A percentile compares a stretch with the other conserved stretches of the same genome.
Evolutionary conservation across 2,329 filamentous ascomycete genomes (phyloP).

Genomic region (Trichophyton mentagrophytes): DNA sequence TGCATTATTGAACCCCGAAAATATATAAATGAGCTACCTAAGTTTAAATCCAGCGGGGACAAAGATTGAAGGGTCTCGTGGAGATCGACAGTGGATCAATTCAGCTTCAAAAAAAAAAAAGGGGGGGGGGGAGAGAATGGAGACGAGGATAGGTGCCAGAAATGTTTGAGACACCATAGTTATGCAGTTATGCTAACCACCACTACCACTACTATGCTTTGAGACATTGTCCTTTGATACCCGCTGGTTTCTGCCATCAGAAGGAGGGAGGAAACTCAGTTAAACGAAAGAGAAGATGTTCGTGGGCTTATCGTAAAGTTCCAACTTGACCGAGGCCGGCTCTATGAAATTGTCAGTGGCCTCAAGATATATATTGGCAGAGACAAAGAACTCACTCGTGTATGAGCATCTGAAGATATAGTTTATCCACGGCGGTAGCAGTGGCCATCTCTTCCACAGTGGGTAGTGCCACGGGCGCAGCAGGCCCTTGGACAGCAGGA

Average conservation of each 20-base stretch:
- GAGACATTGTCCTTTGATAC: background rate
- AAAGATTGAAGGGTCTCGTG: background rate
- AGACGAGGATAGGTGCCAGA: background rate
- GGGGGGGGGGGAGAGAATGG: too few relatives aligned
- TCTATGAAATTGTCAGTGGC: background rate
- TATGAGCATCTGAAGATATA: background rate
- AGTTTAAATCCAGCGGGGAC: background rate
- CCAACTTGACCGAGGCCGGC: background rate
- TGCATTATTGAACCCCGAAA: background rate
- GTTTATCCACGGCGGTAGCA: constrained; percentile 2
- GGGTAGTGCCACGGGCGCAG: background rate
- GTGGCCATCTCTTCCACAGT: constrained; percentile 1
- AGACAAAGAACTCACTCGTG: background rate
- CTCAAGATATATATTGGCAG: background rate
- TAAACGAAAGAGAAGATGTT: background rate
- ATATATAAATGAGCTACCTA: background rate
- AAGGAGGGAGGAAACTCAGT: background rate
- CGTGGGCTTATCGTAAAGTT: background rate
- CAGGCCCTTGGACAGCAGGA: constrained; percentile 2
- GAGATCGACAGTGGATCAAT: background rate
- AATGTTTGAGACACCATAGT: background rate
- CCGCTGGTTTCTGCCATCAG: background rate
- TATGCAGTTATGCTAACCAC: background rate
- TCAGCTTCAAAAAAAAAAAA: background rate
- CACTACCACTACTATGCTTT: background rate